Base-by-base conservation (phyloP, 495 filamentous ascomycete species). In the Penicillium tannophilum region DNA sequence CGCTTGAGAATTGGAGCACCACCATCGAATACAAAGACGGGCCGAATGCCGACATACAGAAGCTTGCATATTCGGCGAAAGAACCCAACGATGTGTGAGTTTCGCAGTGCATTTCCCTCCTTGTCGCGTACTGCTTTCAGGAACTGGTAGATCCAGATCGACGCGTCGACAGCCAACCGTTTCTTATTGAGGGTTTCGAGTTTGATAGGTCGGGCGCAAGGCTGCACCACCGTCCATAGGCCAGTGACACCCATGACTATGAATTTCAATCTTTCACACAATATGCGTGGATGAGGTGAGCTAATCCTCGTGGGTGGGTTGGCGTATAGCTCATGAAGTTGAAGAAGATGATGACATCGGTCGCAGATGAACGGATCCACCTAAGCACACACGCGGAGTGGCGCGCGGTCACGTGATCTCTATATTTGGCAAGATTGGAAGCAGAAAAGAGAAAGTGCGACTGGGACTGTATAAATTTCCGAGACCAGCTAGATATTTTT, bases 101-200 rank as follows among this genome's bases (percentile, higher is more conserved):
- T 98, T 54, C 92, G 90, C 28, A 98, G 83, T 1, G 94, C 95
- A 67, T 98, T 96, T 41, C 94, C 94, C 76, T 98, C 94, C 67
- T 97, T 96, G 74, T 98, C 94, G 64, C 94, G 92, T 2, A 98
- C 95, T 17, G 94, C 94, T 76, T 98, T 98, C 60, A 98, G 84
- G 69, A 98, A 98, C 70, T 98, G 94, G 77, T 98, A 98, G 58
- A 98, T 97, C 94, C 94, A 98, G 67, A 98, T 98, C 3, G 92
- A 96, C 52, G 95, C 94, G 74, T 98, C 94, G 72, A 98, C 90
- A 30, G 94, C 94, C 58, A 98, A 86, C 23, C 94, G 91, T 71
- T 96, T 97, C 59, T 88, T 88, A 71, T 97, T 96, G 52, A 98
- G 87, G 1, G 94, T 96, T 69, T 95, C 91, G 63, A 98, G 89